Conservation (phyloP, 2,329 filamentous ascomycete genomes). For the Fusarium transvaalense region DNA sequence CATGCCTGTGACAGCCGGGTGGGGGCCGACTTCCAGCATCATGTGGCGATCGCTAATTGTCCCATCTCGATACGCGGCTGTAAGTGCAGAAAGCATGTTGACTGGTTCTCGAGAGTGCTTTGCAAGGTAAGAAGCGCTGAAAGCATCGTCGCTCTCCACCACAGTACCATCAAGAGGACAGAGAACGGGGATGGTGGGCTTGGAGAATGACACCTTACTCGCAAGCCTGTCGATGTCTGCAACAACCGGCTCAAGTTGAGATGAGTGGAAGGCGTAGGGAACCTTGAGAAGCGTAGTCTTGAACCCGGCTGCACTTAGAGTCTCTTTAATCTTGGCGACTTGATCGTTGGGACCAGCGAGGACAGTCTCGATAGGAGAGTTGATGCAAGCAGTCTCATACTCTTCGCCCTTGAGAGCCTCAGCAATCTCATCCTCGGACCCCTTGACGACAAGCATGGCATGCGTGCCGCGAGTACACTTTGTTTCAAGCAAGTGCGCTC, state of each 20-base stretch:
- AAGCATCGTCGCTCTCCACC: slow-evolving; percentile 2
- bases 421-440: slow-evolving; percentile 27
- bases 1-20: slow-evolving; percentile 39
- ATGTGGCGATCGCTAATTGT: slow-evolving; percentile 22
- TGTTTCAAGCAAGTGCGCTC: slow-evolving; percentile 68
- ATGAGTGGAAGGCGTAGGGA: slow-evolving; percentile 55
- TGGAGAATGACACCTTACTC: slow-evolving; percentile 12
- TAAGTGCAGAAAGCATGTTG: slow-evolving; percentile 31
- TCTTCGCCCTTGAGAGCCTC: slow-evolving; percentile 37
- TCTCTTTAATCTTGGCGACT: slow-evolving; percentile 19
- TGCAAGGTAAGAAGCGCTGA: slow-evolving; percentile 28
- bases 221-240: slow-evolving; percentile 59
- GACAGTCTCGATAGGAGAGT: slow-evolving; percentile 72
- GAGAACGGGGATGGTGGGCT: slow-evolving; percentile 11
- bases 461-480: slow-evolving; percentile 60
- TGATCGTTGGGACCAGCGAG: slow-evolving; percentile 35
- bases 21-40: slow-evolving; percentile 39
- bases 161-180: slow-evolving; percentile 36
- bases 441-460: slow-evolving; percentile 54
- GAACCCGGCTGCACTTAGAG: slow-evolving; percentile 24
- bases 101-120: slow-evolving; percentile 36
- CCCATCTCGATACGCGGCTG: not conserved
- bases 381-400: slow-evolving; percentile 68
- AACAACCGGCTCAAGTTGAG: slow-evolving; percentile 56
- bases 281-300: slow-evolving; percentile 54